phyloP scores from a whole-genome alignment of 352 stramenopile species.

The Phytophthora colocasiae region DNA sequence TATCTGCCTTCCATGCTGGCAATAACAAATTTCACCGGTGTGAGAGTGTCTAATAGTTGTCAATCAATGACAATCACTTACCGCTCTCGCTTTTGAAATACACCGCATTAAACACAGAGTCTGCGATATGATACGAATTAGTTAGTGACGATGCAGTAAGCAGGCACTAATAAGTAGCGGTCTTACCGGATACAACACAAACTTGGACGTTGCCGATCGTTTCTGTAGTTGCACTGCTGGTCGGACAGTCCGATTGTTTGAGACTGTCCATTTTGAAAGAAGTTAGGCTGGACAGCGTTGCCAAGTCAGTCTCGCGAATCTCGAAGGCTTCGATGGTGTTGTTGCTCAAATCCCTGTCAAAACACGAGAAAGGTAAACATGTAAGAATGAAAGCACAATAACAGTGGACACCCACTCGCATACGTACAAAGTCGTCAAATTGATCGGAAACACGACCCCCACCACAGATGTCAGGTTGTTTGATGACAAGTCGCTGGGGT shows the following conservation, averaged over 20 bases:
- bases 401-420: too few species aligned
- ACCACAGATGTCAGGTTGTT: conserved; percentile 39
- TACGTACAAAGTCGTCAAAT: conserved; percentile 33
- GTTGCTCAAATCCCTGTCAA: conserved; percentile 43
- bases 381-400: too few species aligned
- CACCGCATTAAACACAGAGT: conserved; percentile 18
- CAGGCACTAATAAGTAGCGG: not conserved
- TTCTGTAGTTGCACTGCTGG: conserved; percentile 28
- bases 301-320: conserved; percentile 34
- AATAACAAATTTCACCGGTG: conserved; percentile 4
- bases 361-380: too few species aligned
- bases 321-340: conserved; percentile 43
- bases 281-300: conserved; percentile 25
- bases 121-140: conserved; percentile 9
- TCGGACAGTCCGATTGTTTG: conserved; percentile 32
- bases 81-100: conserved; percentile 30
- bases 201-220: conserved; percentile 35
- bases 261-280: conserved; percentile 41
- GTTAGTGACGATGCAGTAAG: not conserved
- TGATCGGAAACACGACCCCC: conserved; percentile 39
- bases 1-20: conserved; percentile 22
- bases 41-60: not conserved
- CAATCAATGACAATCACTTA: conserved; percentile 10
- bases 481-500: conserved; percentile 34
- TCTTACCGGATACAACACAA: conserved; percentile 44